Base-by-base conservation (phyloP, 768 basidiomycete genomes). In the Boletus tylopilopsis region DNA sequence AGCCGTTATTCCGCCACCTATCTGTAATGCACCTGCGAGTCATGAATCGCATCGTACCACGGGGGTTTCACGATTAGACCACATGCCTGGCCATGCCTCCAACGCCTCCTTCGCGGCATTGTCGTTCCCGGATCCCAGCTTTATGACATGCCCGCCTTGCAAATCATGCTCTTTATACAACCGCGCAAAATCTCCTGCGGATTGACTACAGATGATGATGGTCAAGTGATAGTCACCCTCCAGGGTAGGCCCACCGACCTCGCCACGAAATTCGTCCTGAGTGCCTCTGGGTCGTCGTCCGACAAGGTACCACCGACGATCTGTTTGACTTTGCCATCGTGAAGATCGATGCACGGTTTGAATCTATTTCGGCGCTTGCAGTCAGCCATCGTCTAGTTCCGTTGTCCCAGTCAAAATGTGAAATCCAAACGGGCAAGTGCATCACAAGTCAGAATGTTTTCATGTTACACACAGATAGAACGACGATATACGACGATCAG, bases 281-380 rank as follows among this genome's bases (percentile, higher is more conserved):
- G 75, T 34, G 64, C 65, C 21, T 75, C 70, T 7, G 87, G 80
- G 29, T 78, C 64, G 21, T 68, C 58, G 43, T 91, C 87, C 18
- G 87, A 89, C 25, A 99, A 77, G 5, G 93, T 94, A 4, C 94
- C 92, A 36, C 96, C 96, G 13, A 99, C 90, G 47, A 99, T 97
- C 71, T 99, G 96, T 71, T 98, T 98, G 50, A 99, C 96, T 60
- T 92, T 77, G 6, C 96, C 96, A 51, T 85, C 79, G 70, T 99
- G 96, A 15, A 99, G 79, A 69, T 99, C 96, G 60, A 99, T 97
- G 66, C 96, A 99, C 18, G 96, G 96, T 48, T 87, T 77, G 73
- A 96, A 95, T 41, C 77, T 66, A 59, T 77, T 81, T 45, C 57
- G 61, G 22, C 62, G 60, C 50, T 35, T 58, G 45, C 49, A 38